Evolutionary conservation across 805 yeast species (phyloP).

Genomic region (Teunomyces kruisii): DNA sequence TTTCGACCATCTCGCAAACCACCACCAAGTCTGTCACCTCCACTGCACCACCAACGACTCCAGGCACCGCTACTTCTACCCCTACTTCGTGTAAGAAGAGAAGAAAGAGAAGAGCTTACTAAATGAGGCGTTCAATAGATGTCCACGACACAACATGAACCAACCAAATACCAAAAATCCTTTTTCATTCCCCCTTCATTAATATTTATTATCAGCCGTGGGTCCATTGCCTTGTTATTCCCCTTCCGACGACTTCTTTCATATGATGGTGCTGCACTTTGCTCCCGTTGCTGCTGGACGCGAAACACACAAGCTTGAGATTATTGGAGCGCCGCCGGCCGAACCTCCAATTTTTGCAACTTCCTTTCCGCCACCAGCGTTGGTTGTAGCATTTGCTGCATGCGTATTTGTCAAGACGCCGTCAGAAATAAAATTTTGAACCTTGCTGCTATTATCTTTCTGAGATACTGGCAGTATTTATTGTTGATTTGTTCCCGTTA

Average conservation of each 20-base stretch:
- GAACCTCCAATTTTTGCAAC: not conserved
- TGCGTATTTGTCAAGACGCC: too few species aligned
- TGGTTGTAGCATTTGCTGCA: not conserved
- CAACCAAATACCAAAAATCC: not conserved
- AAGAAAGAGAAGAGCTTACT: constrained; percentile 28
- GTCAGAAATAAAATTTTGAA: not conserved
- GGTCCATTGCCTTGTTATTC: not conserved
- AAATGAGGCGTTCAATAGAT: constrained; percentile 3
- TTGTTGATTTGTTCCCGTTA: not conserved
- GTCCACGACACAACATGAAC: not conserved
- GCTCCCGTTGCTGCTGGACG: not conserved
- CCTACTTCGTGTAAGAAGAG: constrained; percentile 14
- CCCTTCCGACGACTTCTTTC: not conserved
- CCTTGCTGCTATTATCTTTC: too few species aligned
- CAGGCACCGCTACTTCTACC: constrained; percentile 10
- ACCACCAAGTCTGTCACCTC: constrained; percentile 17
- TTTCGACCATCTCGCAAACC: constrained; percentile 25
- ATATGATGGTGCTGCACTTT: not conserved
- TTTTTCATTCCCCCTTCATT: not conserved
- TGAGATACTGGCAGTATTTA: not conserved
- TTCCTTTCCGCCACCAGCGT: not conserved
- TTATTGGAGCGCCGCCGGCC: not conserved
- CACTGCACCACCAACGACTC: constrained; percentile 13
- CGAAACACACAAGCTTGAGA: not conserved
- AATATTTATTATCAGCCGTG: constrained; percentile 4